phyloP scores from a whole-genome alignment of 2,329 filamentous ascomycete genomes.

The Botryotinia convoluta region DNA sequence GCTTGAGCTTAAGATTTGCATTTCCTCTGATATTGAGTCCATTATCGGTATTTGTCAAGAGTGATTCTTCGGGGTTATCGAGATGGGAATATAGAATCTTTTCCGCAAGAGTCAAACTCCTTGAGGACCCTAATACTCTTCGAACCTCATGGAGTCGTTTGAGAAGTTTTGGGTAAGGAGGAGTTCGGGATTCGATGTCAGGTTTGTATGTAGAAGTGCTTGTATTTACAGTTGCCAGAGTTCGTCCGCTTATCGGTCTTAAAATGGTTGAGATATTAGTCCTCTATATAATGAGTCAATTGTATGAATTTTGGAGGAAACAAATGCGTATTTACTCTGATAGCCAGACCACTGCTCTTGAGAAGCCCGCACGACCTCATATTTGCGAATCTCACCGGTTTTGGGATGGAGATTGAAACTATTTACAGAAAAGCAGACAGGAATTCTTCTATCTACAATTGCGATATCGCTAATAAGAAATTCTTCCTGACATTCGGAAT shows the following conservation, averaged over 20 bases:
- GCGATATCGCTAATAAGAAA: slow-evolving; percentile 18
- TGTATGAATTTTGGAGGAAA: slow-evolving; percentile 27
- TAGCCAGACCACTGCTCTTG: slow-evolving; percentile 36
- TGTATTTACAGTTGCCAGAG: slow-evolving; percentile 34
- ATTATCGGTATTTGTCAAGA: slow-evolving; percentile 79
- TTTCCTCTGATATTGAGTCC: slow-evolving; percentile 79
- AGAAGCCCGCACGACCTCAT: slow-evolving; percentile 37
- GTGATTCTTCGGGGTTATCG: slow-evolving; percentile 82
- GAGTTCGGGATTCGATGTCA: slow-evolving; percentile 43
- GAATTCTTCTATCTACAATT: slow-evolving; percentile 17
- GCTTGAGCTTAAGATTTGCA: slow-evolving; percentile 94
- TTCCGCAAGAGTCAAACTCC: slow-evolving; percentile 79
- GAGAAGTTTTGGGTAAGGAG: slow-evolving; percentile 80
- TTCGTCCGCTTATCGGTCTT: slow-evolving; percentile 29
- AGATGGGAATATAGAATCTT: slow-evolving; percentile 98
- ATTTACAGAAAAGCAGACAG: neutral
- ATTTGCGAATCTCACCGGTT: slow-evolving; percentile 11
- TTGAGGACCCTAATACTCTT: slow-evolving; percentile 63
- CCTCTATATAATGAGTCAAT: slow-evolving; percentile 29
- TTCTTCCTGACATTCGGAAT: slow-evolving; percentile 12
- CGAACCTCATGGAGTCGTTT: slow-evolving; percentile 73
- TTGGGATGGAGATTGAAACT: neutral
- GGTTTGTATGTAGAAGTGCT: slow-evolving; percentile 29
- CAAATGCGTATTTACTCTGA: slow-evolving; percentile 29
- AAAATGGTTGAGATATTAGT: slow-evolving; percentile 23